Percentiles rank a stretch among this genome's conserved stretches.
Conservation (phyloP, 164 flowering plant species). For the Pachysandra terminalis region DNA sequence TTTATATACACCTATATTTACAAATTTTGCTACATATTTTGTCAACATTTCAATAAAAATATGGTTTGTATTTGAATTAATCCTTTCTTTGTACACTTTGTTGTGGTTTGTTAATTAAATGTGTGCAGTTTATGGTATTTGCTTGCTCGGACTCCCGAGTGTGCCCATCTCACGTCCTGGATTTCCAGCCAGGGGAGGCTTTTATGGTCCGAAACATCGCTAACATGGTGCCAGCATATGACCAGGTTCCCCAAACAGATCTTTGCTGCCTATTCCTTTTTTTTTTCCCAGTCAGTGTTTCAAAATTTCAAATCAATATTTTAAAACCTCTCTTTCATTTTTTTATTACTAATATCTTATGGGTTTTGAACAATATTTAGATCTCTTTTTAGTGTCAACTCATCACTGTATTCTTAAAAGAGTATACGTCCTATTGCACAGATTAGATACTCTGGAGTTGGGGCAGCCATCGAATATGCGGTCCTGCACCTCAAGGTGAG, state of each 20-base stretch:
- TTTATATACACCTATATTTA: no score
- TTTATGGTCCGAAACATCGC: slow-evolving; percentile 84
- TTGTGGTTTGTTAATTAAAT: neutral
- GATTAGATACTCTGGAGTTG: slow-evolving; percentile 54
- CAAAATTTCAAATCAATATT: neutral
- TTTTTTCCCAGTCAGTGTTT: no score
- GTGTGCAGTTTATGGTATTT: slow-evolving; percentile 76
- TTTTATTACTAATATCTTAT: no score
- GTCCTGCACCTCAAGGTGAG: slow-evolving; percentile 64
- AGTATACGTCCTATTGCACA: slow-evolving; percentile 16
- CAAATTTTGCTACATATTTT: no score
- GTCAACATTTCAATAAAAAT: no score
- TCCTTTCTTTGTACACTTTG: neutral
- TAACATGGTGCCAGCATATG: slow-evolving; percentile 83
- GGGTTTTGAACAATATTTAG: neutral
- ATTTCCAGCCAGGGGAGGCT: slow-evolving; percentile 91
- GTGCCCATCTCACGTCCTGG: slow-evolving; percentile 76
- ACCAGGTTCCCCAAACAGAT: slow-evolving; percentile 38
- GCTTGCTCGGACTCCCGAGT: slow-evolving; percentile 93
- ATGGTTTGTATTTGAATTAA: no score
- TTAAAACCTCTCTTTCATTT: no score
- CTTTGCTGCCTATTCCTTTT: no score
- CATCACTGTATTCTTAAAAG: no score
- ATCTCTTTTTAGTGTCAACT: no score
- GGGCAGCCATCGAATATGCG: slow-evolving; percentile 79